A percentile compares a stretch with the other conserved stretches of the same genome.
These are phyloP conservation scores for Cyberlindnera suaveolens DNA, from an alignment of 805 yeast species.

Conservation along the genomic window DNA sequence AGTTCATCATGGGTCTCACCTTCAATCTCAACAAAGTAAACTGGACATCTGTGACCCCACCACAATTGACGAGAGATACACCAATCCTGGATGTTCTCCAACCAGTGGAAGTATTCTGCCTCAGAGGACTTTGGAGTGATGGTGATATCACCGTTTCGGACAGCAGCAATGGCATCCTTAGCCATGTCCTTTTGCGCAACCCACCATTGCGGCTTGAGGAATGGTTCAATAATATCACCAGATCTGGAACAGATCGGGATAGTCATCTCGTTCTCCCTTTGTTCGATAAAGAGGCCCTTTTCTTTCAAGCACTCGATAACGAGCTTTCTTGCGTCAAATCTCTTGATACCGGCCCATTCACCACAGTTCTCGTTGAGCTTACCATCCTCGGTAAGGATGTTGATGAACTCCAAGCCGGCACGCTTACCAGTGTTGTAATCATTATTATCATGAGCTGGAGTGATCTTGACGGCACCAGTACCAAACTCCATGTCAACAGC, in stretches of 20 bases:
- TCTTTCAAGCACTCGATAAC: constrained; percentile 78
- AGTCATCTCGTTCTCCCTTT: constrained; percentile 92
- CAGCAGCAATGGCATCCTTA: constrained; percentile 77
- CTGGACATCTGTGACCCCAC: constrained; percentile 99
- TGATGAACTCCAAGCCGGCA: constrained; percentile 79
- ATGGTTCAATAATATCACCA: constrained; percentile 94
- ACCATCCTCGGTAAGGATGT: constrained; percentile 91
- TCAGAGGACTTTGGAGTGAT: constrained; percentile 88
- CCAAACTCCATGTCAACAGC: constrained; percentile 99
- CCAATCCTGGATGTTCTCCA: constrained; percentile 97
- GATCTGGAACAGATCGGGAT: constrained; percentile 93
- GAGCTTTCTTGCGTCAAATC: constrained; percentile 86
- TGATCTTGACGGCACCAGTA: constrained; percentile 99
- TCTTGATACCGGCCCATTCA: constrained; percentile 82
- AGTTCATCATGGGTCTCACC: constrained; percentile 51
- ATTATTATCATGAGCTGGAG: constrained; percentile 97
- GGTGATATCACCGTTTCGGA: constrained; percentile 70
- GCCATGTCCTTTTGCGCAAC: constrained; percentile 90
- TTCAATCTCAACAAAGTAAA: constrained; percentile 78
- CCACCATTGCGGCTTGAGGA: constrained; percentile 99
- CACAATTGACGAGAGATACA: constrained; percentile 91
- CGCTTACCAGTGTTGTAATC: constrained; percentile 97
- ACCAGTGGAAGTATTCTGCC: constrained; percentile 92
- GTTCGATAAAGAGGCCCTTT: constrained; percentile 72
- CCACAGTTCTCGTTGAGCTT: constrained; percentile 88